Evolutionary conservation across 2,329 filamentous ascomycete species (phyloP).

Genomic region (Exophiala mesophila): DNA sequence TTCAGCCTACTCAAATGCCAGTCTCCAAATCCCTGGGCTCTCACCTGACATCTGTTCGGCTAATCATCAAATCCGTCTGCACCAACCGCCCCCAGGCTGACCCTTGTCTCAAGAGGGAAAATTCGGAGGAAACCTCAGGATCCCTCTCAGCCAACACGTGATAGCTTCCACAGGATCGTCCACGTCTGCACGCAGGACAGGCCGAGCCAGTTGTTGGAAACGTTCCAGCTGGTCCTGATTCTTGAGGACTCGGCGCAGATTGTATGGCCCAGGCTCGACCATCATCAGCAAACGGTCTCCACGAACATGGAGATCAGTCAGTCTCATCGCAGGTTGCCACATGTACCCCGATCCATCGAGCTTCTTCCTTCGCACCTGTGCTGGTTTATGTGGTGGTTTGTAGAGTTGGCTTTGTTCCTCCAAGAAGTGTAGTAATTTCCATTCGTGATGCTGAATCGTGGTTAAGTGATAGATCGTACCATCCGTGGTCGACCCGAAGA

Average conservation of each 20-base stretch:
- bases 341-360: conserved; percentile 5
- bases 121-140: conserved; percentile 18
- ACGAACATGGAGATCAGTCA: conserved; percentile 20
- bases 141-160: conserved; percentile 20
- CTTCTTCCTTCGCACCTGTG: conserved; percentile 9
- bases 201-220: conserved; percentile 11
- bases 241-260: conserved; percentile 18
- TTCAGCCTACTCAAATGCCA: no score
- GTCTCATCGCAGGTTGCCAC: conserved; percentile 3
- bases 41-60: no score
- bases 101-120: no score
- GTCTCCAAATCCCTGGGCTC: no score
- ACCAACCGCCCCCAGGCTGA: no score
- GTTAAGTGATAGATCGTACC: conserved; percentile 67
- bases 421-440: conserved; percentile 66
- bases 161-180: conserved; percentile 17
- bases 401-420: conserved; percentile 61
- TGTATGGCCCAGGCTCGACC: conserved; percentile 24
- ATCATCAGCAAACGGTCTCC: conserved; percentile 22
- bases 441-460: conserved; percentile 57
- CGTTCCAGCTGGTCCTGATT: conserved; percentile 6
- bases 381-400: conserved; percentile 14
- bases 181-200: conserved; percentile 11
- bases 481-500: conserved; percentile 62
- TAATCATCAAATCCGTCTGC: no score